phyloP scores from a whole-genome alignment of 2,329 filamentous ascomycete species.

The Trichoderma sp. region DNA sequence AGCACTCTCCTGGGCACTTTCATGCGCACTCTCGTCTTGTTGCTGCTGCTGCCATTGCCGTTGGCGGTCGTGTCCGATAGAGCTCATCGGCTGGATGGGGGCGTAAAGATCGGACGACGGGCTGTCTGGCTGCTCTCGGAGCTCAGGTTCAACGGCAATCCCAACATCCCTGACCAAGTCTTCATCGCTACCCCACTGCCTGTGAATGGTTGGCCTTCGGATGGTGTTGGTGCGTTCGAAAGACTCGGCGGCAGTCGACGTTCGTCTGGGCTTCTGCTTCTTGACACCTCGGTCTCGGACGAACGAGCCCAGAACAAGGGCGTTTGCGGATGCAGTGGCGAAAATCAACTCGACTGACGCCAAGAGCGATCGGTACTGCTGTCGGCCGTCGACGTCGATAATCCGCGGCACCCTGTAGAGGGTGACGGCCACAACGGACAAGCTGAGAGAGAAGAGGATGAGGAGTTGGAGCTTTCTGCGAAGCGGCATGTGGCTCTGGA shows the following conservation, averaged over 20 bases:
- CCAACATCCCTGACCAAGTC: slow-evolving; percentile 83
- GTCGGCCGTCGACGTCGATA: slow-evolving; percentile 67
- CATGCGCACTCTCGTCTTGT: slow-evolving; percentile 23
- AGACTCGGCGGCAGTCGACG: slow-evolving; percentile 60
- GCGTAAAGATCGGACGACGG: slow-evolving; percentile 33
- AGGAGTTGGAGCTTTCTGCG: slow-evolving; percentile 80
- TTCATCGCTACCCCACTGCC: slow-evolving; percentile 86
- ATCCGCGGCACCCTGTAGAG: slow-evolving; percentile 80
- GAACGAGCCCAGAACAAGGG: slow-evolving; percentile 88
- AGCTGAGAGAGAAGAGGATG: slow-evolving; percentile 79
- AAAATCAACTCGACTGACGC: slow-evolving; percentile 90
- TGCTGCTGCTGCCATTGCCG: slow-evolving; percentile 42
- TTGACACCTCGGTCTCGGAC: slow-evolving; percentile 88
- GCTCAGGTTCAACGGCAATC: slow-evolving; percentile 60
- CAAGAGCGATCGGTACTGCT: slow-evolving; percentile 85
- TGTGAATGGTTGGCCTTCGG: slow-evolving; percentile 54
- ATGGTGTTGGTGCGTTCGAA: slow-evolving; percentile 49
- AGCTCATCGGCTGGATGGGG: slow-evolving; percentile 40
- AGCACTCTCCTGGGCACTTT: slow-evolving; percentile 8
- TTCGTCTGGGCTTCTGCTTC: slow-evolving; percentile 77
- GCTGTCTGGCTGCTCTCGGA: slow-evolving; percentile 43
- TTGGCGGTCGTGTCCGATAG: slow-evolving; percentile 41
- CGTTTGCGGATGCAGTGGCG: slow-evolving; percentile 83
- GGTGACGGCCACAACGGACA: slow-evolving; percentile 77
- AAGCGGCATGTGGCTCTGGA: slow-evolving; percentile 72